Evolutionary conservation across 345 rosid genomes (phyloP), one percentile per base, ranked within the genome.

Genomic region (Syzygium oleosum): DNA sequence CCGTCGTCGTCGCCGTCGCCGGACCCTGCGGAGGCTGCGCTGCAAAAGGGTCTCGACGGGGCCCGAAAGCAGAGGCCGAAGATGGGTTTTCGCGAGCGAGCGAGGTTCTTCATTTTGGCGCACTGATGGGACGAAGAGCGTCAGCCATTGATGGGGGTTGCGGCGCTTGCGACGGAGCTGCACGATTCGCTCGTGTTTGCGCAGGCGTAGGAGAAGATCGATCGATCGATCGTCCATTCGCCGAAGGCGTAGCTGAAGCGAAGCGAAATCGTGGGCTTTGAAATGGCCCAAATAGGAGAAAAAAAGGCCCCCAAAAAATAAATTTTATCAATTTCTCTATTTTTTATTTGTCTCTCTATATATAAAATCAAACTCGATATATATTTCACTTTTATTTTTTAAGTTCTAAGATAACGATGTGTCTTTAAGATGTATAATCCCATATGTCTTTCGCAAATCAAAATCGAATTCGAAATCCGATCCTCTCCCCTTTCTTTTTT

Each of bases 1-100:
- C 85, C 87, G 22, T 88, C 93, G 65, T 58, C 91, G 80, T 53
- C 91, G 38, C 90, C 91, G 31, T 85, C 86, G 31, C 85, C 86
- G 53, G 49, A 21, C 12, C 83, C 49, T 22, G 83, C 49, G 85
- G 84, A 52, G 56, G 90, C 52, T 85, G 79, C 84, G 23, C 88
- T 46, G 89, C 86, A 93, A 2, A 90, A 91, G 58, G 54, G 77
- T 34, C 87, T 55, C 16, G 86, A 77, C 87, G 78, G 90, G n/a
- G 78, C 46, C 49, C 61, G 87, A 85, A 89, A 63, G 59, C 88
- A 77, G 21, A 84, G 85, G 91, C 41, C 84, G 79, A 86, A 22
- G 58, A 92, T n/a, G 56, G 80, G 56, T 34, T 87, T 90, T 38
- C 25, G 90, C 85, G 88, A 58, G 84, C 90, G 90, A 84, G 86